These are phyloP conservation scores for Exserohilum rostratum DNA, from an alignment of 2,329 filamentous ascomycete genomes.

Conservation along the genomic window DNA sequence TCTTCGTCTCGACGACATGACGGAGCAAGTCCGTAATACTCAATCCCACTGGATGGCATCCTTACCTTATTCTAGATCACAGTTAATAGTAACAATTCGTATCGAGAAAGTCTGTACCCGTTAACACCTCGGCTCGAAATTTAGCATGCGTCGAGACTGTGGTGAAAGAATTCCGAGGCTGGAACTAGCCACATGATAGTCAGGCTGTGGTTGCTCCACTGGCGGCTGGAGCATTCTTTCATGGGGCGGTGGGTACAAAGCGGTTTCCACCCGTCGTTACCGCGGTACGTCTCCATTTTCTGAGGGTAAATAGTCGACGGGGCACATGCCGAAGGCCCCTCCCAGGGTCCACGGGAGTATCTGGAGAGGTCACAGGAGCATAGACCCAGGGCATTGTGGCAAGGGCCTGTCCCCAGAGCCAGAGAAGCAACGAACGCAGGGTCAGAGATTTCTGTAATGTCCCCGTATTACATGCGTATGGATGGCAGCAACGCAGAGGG, in stretches of 20 bases:
- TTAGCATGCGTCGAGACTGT: background rate
- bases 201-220: background rate
- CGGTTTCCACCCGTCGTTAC: conserved; percentile 4
- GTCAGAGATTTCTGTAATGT: background rate
- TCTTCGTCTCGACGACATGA: conserved; percentile 13
- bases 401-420: background rate
- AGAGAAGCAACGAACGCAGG: background rate
- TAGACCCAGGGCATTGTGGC: background rate
- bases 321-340: background rate
- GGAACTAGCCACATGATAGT: background rate
- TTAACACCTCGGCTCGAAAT: background rate
- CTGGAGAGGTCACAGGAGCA: background rate
- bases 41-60: conserved; percentile 6
- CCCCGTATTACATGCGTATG: background rate
- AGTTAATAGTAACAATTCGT: conserved; percentile 9
- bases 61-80: conserved; percentile 1
- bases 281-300: background rate
- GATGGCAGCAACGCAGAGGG: background rate
- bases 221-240: background rate
- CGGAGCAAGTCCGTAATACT: conserved; percentile 6
- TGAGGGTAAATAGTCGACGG: background rate
- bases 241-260: background rate
- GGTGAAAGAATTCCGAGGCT: background rate
- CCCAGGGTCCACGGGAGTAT: background rate
- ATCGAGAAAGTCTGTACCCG: background rate